Base-by-base conservation (phyloP, 2,329 filamentous ascomycete species). In the Colletotrichum eremochloae region DNA sequence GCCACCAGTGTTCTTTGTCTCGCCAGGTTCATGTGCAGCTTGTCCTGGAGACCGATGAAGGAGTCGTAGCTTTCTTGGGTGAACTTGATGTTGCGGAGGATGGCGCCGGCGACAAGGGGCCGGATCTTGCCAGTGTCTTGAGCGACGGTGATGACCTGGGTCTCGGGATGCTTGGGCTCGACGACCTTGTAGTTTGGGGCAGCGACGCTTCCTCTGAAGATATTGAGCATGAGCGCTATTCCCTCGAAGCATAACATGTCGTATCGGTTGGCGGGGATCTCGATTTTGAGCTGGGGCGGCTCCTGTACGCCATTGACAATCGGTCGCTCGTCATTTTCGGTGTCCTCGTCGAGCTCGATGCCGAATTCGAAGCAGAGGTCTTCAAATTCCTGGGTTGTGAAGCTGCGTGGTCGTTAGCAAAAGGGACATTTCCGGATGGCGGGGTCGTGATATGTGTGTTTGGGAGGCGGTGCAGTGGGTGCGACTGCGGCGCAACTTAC, bases 331-430 rank as follows among this genome's bases (percentile, higher is more conserved):
- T 90, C 87, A 78, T 94, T 88, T 76, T 94, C 92, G 62, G 94
- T 96, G 82, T 99, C 96, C 86, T 98, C 96, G 85, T 99, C 96
- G 77, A 99, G 90, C 84, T 99, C 96, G 81, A 99, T 97, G 72
- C 95, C 95, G 81, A 97, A 99, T 79, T 99, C 96, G 88, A 99
- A 99, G 84, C 96, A 98, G 77, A 99, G 88, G 80, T 97, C 93
- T 83, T 99, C 96, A 80, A 99, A 99, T 80, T 97, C 94, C 78
- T 97, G 91, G 75, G 94, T 96, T 67, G 96, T 97, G 83, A 94
- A 96, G 76, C 93, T 95, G 72, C n/a, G 66, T n/a, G 46, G 46
- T 73, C 50, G 46, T 64, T 63, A 64, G 56, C 71, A 70, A 64
- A 79, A 44, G 67, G 46, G 29, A 60, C 67, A 48, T 57, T 62